Base-by-base conservation (phyloP, 2,329 filamentous ascomycete genomes). In the Diplodia seriata region DNA sequence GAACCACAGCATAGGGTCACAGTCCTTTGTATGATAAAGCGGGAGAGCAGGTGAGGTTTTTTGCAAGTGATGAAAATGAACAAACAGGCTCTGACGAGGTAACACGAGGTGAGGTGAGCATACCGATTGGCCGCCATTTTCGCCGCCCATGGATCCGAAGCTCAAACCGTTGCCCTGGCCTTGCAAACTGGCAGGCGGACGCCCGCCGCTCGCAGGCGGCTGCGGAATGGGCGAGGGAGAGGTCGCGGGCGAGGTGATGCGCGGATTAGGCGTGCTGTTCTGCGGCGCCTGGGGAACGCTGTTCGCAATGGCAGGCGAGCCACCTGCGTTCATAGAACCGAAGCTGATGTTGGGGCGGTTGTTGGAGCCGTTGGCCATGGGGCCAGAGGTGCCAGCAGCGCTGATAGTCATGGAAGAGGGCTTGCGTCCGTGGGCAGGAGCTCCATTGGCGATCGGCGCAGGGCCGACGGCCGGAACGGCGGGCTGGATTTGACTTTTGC, bases 141-240 rank as follows among this genome's bases (percentile, higher is more conserved):
- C 91, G 75, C 89, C 89, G 74, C 86, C 88, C 73, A 94, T 90
- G 81, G 91, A 94, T 72, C 94, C 94, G 83, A 97, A 97, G 73
- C 84, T 87, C 64, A 92, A 87, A 79, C 90, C 89, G 75, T 88
- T 90, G 66, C 87, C 87, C 72, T 90, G 88, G 71, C 89, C 89
- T 72, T 90, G 85, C 71, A 93, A 86, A 71, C 87, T 87, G 40
- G 92, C 90, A 54, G 93, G 93, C 73, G 94, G 94, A 75, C 93
- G 84, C 67, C 89, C 92, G 73, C 93, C 93, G 75, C 93, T 95
- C 75, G 90, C 91, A 66, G 90, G 88, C 63, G 93, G 92, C 79
- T 94, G 92, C 38, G 95, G 94, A 73, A 98, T 98, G 4, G 95
- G 95, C 51, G 92, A 94, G 4, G 95, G 95, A 55, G 94, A 97